Percentiles rank a stretch among this genome's conserved stretches.
phyloP scores from a whole-genome alignment of 176 grass and related monocot genomes.

The Bolboschoenus planiculmis region DNA sequence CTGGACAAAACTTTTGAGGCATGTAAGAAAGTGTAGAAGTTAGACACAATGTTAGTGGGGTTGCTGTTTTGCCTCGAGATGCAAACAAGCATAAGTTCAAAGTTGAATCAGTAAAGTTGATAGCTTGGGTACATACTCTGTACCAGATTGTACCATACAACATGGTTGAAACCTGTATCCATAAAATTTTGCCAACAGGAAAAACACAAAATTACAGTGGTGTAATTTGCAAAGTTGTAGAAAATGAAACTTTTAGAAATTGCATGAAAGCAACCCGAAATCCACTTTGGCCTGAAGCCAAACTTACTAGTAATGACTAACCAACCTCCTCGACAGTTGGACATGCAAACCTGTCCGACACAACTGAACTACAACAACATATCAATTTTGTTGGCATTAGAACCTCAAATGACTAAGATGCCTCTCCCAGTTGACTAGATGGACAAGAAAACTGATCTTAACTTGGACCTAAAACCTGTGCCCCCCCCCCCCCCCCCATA shows the following conservation, averaged over 20 bases:
- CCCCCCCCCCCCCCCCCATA: too few relatives aligned
- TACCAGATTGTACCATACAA: background rate
- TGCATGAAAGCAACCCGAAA: background rate
- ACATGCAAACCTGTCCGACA: too few relatives aligned
- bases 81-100: conserved; percentile 15
- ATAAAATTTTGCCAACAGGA: background rate
- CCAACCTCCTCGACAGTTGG: too few relatives aligned
- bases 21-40: too few relatives aligned
- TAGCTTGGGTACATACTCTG: background rate
- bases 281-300: too few relatives aligned
- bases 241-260: background rate
- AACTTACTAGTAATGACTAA: too few relatives aligned
- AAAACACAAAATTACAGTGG: background rate
- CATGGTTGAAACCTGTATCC: background rate
- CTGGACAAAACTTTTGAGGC: too few relatives aligned
- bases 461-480: background rate
- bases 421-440: background rate
- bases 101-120: background rate
- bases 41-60: conserved; percentile 19
- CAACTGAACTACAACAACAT: too few relatives aligned
- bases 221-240: background rate
- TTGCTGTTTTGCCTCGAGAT: conserved; percentile 10
- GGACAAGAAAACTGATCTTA: background rate
- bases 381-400: background rate
- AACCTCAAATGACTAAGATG: background rate